Conservation (phyloP, 2,329 filamentous ascomycete genomes). For the Diplodia intermedia region DNA sequence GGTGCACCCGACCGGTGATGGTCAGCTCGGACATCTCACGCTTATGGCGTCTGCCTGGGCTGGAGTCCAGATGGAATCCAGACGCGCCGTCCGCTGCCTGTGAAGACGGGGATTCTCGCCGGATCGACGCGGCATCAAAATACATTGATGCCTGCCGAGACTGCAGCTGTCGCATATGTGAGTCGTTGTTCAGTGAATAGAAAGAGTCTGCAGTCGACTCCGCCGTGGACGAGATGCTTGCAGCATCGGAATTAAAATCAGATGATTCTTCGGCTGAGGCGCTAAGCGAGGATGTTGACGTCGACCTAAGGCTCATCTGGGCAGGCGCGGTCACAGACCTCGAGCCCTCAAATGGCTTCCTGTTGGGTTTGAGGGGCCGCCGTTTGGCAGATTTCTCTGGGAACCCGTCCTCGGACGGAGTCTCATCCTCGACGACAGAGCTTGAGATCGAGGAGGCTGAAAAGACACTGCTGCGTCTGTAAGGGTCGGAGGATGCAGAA, state of each 20-base stretch:
- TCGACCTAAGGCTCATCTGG: slow-evolving; percentile 12
- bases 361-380: not conserved
- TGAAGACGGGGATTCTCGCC: slow-evolving; percentile 5
- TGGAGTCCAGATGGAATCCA: slow-evolving; percentile 12
- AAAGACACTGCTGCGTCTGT: slow-evolving; percentile 41
- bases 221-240: slow-evolving; percentile 45
- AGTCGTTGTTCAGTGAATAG: slow-evolving; percentile 42
- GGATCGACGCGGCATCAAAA: slow-evolving; percentile 27
- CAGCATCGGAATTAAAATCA: slow-evolving; percentile 37
- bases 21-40: slow-evolving; percentile 48
- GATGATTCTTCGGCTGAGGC: slow-evolving; percentile 21
- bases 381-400: not conserved
- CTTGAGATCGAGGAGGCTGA: slow-evolving; percentile 41
- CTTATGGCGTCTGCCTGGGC: slow-evolving; percentile 39
- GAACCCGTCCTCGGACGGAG: slow-evolving; percentile 12
- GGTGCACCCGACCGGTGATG: slow-evolving; percentile 39
- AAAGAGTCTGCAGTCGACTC: slow-evolving; percentile 50
- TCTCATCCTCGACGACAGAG: slow-evolving; percentile 40
- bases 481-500: slow-evolving; percentile 46
- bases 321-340: slow-evolving; percentile 27
- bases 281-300: not conserved
- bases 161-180: not conserved
- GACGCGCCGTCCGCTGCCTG: slow-evolving; percentile 15
- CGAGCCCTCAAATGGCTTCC: slow-evolving; percentile 2
- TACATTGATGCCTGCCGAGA: slow-evolving; percentile 23